Base-by-base conservation (phyloP, 1,139 yeast species). In the Geotrichum fermentans region DNA sequence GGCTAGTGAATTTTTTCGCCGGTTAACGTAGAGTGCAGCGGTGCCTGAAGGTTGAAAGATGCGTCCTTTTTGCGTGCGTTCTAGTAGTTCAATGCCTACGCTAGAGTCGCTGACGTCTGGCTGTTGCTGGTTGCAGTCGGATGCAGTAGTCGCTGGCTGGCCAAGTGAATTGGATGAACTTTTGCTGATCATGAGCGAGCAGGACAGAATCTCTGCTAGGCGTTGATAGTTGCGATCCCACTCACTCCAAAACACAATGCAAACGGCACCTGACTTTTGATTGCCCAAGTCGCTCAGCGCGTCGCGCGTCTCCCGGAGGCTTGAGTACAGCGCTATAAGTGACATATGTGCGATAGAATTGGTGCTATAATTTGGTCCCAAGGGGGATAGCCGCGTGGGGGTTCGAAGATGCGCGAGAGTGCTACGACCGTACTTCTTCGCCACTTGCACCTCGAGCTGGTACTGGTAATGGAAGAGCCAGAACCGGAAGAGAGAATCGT, bases 211-310 rank as follows among this genome's bases (percentile, higher is more conserved):
- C 20, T 59, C 62, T 29, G 61, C 61, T 30, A 62, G 50, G 13
- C 62, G 54, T 34, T 61, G 58, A 46, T 59, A 62, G 30, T 59
- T 54, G 35, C 59, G 63, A 40, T 62, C 66, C 66, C 66, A 62
- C 49, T 60, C 58, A 28, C 61, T 64, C 66, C 66, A 62, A 51
- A 62, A 62, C 36, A 62, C 66, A 49, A 58, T 59, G 55, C 66
- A 61, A 14, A 61, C 59, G 17, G 65, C 65, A 36, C 66, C 66
- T 42, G 62, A 66, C 24, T 58, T 54, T 8, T 64, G 52, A 42
- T 62, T 62, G 14, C 59, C 62, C 34, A 62, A 52, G 43, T 62
- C 66, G 24, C 55, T 52, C 38, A 62, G 53, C 17, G 59, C 54
- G 43, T 59, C 60, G 37, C 55, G 55, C 34, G 56, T 50, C 22